These are phyloP conservation scores for Aspergillus piperis DNA, from an alignment of 2,329 filamentous ascomycete genomes.

Conservation along the genomic window DNA sequence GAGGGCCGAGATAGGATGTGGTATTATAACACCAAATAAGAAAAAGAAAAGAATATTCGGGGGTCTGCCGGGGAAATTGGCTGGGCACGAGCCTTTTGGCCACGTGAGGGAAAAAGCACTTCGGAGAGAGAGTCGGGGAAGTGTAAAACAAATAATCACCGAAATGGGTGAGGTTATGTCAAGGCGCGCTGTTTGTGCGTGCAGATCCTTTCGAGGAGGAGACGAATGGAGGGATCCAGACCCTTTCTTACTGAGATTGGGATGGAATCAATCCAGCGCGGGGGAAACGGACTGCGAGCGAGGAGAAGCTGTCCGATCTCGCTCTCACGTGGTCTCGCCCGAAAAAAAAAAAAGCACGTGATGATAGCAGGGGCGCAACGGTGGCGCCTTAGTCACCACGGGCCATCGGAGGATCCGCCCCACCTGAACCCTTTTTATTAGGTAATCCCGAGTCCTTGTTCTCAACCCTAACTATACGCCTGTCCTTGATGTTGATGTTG, in stretches of 20 bases:
- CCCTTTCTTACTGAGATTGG: constrained; percentile 11
- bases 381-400: neutral
- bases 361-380: constrained; percentile 2
- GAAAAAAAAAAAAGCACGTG: constrained; percentile 12
- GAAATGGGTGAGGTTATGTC: neutral
- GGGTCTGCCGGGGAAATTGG: neutral
- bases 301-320: constrained; percentile 26
- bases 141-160: neutral
- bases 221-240: neutral
- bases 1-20: constrained; percentile 17
- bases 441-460: neutral
- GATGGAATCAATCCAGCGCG: constrained; percentile 16
- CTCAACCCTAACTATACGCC: neutral
- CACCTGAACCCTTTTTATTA: neutral
- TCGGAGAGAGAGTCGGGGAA: neutral
- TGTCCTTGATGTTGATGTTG: no score
- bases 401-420: neutral
- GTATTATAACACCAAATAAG: constrained; percentile 8
- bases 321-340: constrained; percentile 19
- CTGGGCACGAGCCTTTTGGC: neutral
- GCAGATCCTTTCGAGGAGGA: neutral
- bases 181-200: neutral
- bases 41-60: constrained; percentile 9
- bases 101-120: neutral
- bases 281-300: constrained; percentile 2